Evolutionary conservation across 495 filamentous ascomycete species (phyloP).

Genomic region (Endocarpon pusillum): DNA sequence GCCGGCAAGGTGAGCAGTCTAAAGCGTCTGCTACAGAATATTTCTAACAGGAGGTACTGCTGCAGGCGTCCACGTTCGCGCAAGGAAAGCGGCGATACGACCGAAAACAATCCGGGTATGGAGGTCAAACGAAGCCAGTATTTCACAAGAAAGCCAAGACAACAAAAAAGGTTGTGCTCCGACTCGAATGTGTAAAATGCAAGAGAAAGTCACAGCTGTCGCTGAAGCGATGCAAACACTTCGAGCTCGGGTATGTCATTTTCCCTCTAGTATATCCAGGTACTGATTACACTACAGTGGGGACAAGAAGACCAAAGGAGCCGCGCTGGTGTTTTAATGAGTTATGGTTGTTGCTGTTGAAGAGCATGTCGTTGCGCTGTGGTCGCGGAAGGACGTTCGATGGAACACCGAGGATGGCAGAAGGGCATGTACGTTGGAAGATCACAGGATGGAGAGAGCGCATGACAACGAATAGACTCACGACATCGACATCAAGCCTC

Average conservation of each 20-base stretch:
- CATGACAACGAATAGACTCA: too few species aligned
- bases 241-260: conserved; percentile 81
- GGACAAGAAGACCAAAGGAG: conserved; percentile 99
- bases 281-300: conserved; percentile 45
- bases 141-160: conserved; percentile 99
- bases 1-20: conserved; percentile 61
- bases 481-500: too few species aligned
- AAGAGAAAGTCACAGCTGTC: conserved; percentile 84
- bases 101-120: conserved; percentile 97
- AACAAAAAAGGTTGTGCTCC: conserved; percentile 98
- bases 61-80: conserved; percentile 75
- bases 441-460: too few species aligned
- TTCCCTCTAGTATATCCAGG: not conserved
- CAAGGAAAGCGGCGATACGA: conserved; percentile 99
- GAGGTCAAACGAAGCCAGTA: conserved; percentile 98
- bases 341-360: too few species aligned
- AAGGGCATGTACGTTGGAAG: too few species aligned
- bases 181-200: conserved; percentile 89
- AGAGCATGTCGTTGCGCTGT: too few species aligned
- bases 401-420: too few species aligned
- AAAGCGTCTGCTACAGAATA: too few species aligned
- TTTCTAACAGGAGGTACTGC: too few species aligned
- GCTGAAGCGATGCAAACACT: conserved; percentile 99
- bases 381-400: too few species aligned
- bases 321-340: conserved; percentile 98